Evolutionary conservation across 169 alveolate genomes (phyloP).

Genomic region (Cryptosporidium andersoni): DNA sequence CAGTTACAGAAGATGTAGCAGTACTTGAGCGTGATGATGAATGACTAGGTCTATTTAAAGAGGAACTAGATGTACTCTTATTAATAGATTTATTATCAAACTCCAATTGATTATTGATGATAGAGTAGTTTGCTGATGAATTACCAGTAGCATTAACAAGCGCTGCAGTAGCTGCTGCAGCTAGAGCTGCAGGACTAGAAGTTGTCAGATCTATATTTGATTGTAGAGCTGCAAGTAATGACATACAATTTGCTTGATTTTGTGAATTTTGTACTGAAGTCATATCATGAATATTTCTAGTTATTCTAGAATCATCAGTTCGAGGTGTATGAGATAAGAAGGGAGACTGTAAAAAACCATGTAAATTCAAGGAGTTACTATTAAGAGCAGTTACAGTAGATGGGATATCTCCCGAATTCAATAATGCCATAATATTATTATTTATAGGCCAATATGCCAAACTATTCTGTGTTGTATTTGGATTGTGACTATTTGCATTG

Average conservation of each 20-base stretch:
- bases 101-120: background rate
- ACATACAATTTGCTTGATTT: slow-evolving; percentile 32
- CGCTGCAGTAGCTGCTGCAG: slow-evolving; percentile 28
- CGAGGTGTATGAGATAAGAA: too few species aligned
- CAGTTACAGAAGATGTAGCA: slow-evolving; percentile 56
- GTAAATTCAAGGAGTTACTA: slow-evolving; percentile 10
- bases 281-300: too few species aligned
- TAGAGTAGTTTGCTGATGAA: too few species aligned
- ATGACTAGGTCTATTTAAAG: background rate
- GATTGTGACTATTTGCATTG: background rate
- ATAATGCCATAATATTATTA: slow-evolving; percentile 12
- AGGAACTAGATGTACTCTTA: background rate
- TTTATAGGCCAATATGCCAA: slow-evolving; percentile 41
- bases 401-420: slow-evolving; percentile 30
- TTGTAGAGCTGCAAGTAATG: slow-evolving; percentile 48
- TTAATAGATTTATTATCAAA: background rate
- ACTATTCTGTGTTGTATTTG: background rate
- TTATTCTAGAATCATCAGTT: too few species aligned
- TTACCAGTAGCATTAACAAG: background rate
- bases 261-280: too few species aligned
- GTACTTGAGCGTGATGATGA: slow-evolving; percentile 24
- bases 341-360: slow-evolving; percentile 18
- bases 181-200: slow-evolving; percentile 50
- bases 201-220: slow-evolving; percentile 38
- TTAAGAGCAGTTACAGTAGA: slow-evolving; percentile 37